Percentiles rank a stretch among this genome's conserved stretches.
phyloP scores from a whole-genome alignment of 352 stramenopile species.

The Phytophthora tubulina region DNA sequence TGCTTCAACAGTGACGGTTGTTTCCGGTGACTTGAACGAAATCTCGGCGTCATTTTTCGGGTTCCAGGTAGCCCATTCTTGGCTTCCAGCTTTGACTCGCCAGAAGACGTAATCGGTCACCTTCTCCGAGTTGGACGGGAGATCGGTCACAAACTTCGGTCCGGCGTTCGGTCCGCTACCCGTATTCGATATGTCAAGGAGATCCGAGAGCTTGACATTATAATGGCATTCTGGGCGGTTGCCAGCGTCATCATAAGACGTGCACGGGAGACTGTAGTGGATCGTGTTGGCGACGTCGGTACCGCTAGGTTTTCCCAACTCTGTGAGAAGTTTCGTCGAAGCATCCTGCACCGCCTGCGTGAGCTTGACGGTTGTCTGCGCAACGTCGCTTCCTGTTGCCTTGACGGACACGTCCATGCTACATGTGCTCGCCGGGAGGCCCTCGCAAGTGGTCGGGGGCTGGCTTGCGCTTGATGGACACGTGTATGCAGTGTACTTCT shows the following conservation, averaged over 20 bases:
- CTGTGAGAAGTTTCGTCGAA: background rate
- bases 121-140: background rate
- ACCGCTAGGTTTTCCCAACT: background rate
- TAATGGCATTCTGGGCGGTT: slow-evolving; percentile 17
- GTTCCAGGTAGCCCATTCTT: slow-evolving; percentile 24
- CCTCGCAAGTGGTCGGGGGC: background rate
- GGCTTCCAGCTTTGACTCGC: slow-evolving; percentile 48
- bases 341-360: slow-evolving; percentile 23
- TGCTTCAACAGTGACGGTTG: slow-evolving; percentile 55
- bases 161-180: background rate
- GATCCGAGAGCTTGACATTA: slow-evolving; percentile 23
- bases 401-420: slow-evolving; percentile 49
- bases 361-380: slow-evolving; percentile 29
- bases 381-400: slow-evolving; percentile 50
- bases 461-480: slow-evolving; percentile 6
- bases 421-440: slow-evolving; percentile 23
- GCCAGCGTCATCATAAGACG: slow-evolving; percentile 2
- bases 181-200: slow-evolving; percentile 4
- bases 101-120: slow-evolving; percentile 46
- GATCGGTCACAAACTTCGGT: background rate
- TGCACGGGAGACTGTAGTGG: slow-evolving; percentile 29
- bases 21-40: slow-evolving; percentile 29
- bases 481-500: slow-evolving; percentile 8
- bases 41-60: slow-evolving; percentile 22
- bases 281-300: slow-evolving; percentile 15